Evolutionary conservation across 129 eudicot species (phyloP).

Genomic region (Oenanthe sinensis): DNA sequence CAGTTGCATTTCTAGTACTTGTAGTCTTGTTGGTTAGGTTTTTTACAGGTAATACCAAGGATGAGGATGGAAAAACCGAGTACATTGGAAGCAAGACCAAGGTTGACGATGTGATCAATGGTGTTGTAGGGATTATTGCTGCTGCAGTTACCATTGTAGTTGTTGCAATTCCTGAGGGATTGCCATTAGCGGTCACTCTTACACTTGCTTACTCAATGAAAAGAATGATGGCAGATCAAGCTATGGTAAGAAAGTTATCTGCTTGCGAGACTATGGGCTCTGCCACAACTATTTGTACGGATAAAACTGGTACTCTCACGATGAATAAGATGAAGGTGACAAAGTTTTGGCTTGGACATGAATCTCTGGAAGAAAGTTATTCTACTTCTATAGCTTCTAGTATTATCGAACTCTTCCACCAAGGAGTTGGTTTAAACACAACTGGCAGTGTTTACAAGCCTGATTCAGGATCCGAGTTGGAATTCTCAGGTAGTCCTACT

Average conservation of each 20-base stretch:
- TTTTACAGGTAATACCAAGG: constrained; percentile 9
- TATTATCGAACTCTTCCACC: constrained; percentile 24
- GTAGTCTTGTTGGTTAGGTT: constrained; percentile 27
- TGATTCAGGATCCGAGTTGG: constrained; percentile 4
- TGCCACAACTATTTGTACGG: constrained; percentile 37
- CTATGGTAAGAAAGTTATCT: constrained; percentile 45
- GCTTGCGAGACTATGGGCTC: constrained; percentile 60
- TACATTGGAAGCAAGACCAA: constrained; percentile 26
- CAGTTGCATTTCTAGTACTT: constrained; percentile 29
- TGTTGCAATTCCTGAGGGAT: not conserved
- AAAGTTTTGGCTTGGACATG: constrained; percentile 33
- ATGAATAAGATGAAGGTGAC: constrained; percentile 37
- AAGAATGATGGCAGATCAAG: constrained; percentile 46
- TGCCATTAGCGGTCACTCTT: not conserved
- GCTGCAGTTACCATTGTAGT: constrained; percentile 29
- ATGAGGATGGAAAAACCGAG: constrained; percentile 25
- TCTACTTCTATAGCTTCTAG: too few relatives aligned
- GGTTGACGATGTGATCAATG: constrained; percentile 22
- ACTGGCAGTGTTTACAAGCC: constrained; percentile 29
- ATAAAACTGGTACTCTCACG: constrained; percentile 45
- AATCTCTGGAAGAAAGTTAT: too few relatives aligned
- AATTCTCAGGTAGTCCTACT: constrained; percentile 38
- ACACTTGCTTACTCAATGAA: constrained; percentile 28
- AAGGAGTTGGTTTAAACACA: constrained; percentile 35
- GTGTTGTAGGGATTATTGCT: constrained; percentile 24